Evolutionary conservation across 192 early-diverging fungal genomes (phyloP).

Genomic region (Jimgerdemannia flammicorona): DNA sequence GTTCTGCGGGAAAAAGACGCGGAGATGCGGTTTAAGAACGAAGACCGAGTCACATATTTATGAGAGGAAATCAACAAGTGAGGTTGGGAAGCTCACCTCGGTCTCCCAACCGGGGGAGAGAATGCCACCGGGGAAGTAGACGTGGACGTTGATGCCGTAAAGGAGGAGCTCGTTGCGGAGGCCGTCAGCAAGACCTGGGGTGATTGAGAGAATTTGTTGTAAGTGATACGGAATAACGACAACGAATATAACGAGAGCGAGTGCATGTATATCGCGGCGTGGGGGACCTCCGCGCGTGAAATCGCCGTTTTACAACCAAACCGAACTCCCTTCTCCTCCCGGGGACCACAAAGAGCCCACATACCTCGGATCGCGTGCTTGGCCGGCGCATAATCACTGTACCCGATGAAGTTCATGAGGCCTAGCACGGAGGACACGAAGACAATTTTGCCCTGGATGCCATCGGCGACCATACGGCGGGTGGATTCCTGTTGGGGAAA

Average conservation of each 20-base stretch:
- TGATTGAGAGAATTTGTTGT: not conserved
- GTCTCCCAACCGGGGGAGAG: slow-evolving; percentile 63
- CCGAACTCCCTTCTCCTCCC: too few species aligned
- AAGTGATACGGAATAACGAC: too few species aligned
- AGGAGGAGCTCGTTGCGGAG: slow-evolving; percentile 61
- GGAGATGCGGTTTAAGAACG: not conserved
- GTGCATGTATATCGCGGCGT: not conserved
- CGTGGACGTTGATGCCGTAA: slow-evolving; percentile 62
- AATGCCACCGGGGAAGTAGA: slow-evolving; percentile 71
- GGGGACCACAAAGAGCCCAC: too few species aligned
- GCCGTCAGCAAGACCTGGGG: slow-evolving; percentile 57
- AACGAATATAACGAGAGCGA: not conserved
- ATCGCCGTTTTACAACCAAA: not conserved
- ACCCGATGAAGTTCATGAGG: slow-evolving; percentile 67
- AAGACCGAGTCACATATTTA: not conserved
- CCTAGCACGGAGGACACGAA: slow-evolving; percentile 67
- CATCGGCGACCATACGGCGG: slow-evolving; percentile 55
- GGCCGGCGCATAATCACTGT: slow-evolving; percentile 60
- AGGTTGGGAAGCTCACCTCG: slow-evolving; percentile 37
- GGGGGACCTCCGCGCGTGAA: not conserved
- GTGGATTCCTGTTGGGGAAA: slow-evolving; percentile 42
- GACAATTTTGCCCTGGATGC: slow-evolving; percentile 59
- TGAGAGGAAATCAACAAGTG: not conserved
- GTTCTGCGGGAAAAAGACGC: slow-evolving; percentile 45
- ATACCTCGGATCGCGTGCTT: slow-evolving; percentile 67